Base-by-base conservation (phyloP, 192 early-diverging fungal species). In the Coemansia sp. region DNA sequence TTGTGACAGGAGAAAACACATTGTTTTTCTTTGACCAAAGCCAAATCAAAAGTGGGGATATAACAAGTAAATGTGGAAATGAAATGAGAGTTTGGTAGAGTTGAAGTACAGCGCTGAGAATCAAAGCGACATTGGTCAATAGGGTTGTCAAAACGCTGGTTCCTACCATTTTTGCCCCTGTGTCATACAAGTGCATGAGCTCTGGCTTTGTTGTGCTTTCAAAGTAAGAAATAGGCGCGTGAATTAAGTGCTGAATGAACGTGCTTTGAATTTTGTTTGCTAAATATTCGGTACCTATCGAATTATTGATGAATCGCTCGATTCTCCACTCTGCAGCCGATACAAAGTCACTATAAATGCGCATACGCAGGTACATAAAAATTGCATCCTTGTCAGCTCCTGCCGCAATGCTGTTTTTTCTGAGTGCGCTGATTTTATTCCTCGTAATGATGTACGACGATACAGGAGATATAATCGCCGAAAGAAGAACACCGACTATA, bases 191-290 rank as follows among this genome's bases (percentile, higher is more conserved):
- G 1, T 41, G 37, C 1, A 47, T 53, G 6, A 66, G 46, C 9
- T 73, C 34, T 27, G 66, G 70, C 3, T 54, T 34, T 14, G 54
- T 56, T 3, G 39, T 61, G 30, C 58, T 53, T 26, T 73, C 70
- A 28, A 66, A 73, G 25, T 66, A 67, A n/a, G 55, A 58, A 6
- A 67, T 33, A 2, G 70, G 70, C 2, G 63, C 70, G n/a, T 58
- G 27, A 3, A 73, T 37, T 41, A 67, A 44, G 13, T 46, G 46
- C 3, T 51, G 17, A 5, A 67, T 32, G 55, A 73, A 73, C 17
- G 19, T 24, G 5, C 35, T 25, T 40, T 59, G 55, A 33, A 65
- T 43, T 13, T 22, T 46, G 24, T 20, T 11, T 3, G 55, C 50
- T 7, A 65, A 22, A 6, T 58, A 54, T 30, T 24, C 15, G 0